These are phyloP conservation scores for Termitomyces sp. DNA, from an alignment of 768 basidiomycete genomes.

Conservation along the genomic window DNA sequence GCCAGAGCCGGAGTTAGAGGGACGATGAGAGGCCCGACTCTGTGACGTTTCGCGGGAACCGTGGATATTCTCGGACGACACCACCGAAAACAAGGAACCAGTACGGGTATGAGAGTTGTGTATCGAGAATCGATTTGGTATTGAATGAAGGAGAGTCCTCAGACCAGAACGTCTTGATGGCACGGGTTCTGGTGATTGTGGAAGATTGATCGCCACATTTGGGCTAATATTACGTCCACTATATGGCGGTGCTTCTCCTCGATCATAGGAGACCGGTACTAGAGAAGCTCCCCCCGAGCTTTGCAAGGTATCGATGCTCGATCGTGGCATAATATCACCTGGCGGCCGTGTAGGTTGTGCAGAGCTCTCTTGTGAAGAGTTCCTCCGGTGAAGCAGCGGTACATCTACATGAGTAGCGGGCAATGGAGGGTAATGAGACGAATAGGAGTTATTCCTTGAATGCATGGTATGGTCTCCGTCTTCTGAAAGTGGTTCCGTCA, in stretches of 20 bases:
- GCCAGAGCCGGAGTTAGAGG: conserved; percentile 26
- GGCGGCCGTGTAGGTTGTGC: conserved; percentile 12
- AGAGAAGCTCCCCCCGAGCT: conserved; percentile 24
- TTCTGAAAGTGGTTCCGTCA: conserved; percentile 32
- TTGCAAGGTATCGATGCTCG: conserved; percentile 23
- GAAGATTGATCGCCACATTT: conserved; percentile 6
- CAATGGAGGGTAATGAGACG: conserved; percentile 29
- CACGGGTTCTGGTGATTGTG: conserved; percentile 10
- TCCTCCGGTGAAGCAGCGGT: conserved; percentile 35
- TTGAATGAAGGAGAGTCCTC: conserved; percentile 30
- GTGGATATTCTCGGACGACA: conserved; percentile 17
- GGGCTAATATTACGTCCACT: conserved; percentile 32
- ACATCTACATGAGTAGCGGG: conserved; percentile 34
- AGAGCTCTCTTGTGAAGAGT: conserved; percentile 19
- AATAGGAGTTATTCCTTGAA: conserved; percentile 22
- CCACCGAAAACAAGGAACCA: conserved; percentile 24
- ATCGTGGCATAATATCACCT: conserved; percentile 17
- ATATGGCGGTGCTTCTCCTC: conserved; percentile 68
- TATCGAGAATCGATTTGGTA: conserved; percentile 30
- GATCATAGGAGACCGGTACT: conserved; percentile 13
- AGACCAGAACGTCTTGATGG: conserved; percentile 39
- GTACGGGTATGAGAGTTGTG: conserved; percentile 19
- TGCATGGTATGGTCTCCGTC: conserved; percentile 27
- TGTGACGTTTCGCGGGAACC: conserved; percentile 18
- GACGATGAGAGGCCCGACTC: conserved; percentile 22